These are phyloP conservation scores for Pleurotus giganteus DNA, from an alignment of 768 basidiomycete species.

Conservation along the genomic window DNA sequence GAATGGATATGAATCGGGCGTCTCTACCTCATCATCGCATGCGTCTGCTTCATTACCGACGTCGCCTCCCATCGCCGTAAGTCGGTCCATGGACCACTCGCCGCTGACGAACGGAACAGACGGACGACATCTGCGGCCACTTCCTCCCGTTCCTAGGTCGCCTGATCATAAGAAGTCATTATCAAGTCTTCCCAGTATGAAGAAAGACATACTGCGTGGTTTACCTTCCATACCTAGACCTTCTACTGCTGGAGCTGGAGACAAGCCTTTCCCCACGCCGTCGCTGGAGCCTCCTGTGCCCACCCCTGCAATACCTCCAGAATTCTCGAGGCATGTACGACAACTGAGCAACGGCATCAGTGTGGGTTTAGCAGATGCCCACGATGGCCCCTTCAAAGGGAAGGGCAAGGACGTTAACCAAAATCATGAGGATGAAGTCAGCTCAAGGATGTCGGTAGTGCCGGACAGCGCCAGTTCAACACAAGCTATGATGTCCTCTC, in stretches of 20 bases:
- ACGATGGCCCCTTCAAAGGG: neutral
- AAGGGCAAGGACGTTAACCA: neutral
- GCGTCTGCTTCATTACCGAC: slow-evolving; percentile 21
- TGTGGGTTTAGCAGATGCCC: neutral
- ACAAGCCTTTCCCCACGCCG: neutral
- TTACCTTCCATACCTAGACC: slow-evolving; percentile 1
- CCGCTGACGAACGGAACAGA: slow-evolving; percentile 6
- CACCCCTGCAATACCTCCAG: neutral
- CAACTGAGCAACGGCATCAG: neutral
- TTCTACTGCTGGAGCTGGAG: neutral
- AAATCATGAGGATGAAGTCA: neutral
- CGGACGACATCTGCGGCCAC: slow-evolving; percentile 3
- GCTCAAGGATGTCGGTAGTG: neutral
- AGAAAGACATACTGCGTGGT: slow-evolving; percentile 4
- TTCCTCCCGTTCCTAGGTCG: slow-evolving; percentile 13
- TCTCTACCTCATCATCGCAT: slow-evolving; percentile 23
- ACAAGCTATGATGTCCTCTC: neutral
- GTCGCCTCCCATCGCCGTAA: slow-evolving; percentile 21
- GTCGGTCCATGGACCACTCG: slow-evolving; percentile 12
- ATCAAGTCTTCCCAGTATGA: slow-evolving; percentile 10
- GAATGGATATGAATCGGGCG: slow-evolving; percentile 10
- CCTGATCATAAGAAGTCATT: slow-evolving; percentile 18
- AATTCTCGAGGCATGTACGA: neutral
- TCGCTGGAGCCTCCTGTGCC: neutral
- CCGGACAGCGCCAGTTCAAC: neutral